These are phyloP conservation scores for Suhomyces atakaporum DNA, from an alignment of 1,139 yeast species.

Conservation along the genomic window DNA sequence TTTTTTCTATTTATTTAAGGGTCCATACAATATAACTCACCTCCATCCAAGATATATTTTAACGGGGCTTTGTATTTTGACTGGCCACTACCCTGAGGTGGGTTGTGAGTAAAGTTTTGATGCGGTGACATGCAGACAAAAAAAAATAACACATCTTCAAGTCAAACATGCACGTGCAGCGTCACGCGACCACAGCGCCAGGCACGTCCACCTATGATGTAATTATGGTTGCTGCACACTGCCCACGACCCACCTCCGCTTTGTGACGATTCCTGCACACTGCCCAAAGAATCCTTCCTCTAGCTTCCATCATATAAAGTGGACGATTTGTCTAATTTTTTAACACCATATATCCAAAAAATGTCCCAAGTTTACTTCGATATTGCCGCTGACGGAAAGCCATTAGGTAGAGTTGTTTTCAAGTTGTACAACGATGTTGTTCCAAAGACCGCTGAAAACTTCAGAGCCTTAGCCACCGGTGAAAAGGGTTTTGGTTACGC, in stretches of 20 bases:
- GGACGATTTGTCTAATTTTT: conserved; percentile 5
- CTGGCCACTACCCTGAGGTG: too few species aligned
- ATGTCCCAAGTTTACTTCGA: conserved; percentile 76
- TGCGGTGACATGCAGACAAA: too few species aligned
- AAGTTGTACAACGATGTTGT: conserved; percentile 89
- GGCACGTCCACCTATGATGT: neutral
- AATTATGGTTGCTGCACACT: conserved; percentile 1
- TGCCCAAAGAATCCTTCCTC: conserved; percentile 2
- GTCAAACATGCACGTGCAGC: neutral
- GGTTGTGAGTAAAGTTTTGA: too few species aligned
- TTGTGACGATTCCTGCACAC: conserved; percentile 2
- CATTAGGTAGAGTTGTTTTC: conserved; percentile 76
- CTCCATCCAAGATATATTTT: too few species aligned
- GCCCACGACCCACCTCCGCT: neutral
- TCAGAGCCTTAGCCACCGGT: conserved; percentile 96
- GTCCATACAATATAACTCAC: too few species aligned
- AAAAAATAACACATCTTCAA: too few species aligned
- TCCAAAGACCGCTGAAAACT: conserved; percentile 98
- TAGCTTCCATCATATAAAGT: conserved; percentile 6
- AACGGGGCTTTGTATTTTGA: neutral
- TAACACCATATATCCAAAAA: conserved; percentile 10
- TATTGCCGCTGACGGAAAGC: conserved; percentile 64
- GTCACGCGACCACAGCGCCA: neutral
- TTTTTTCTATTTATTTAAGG: conserved; percentile 2
- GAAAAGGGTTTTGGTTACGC: conserved; percentile 97